Evolutionary conservation across 805 yeast species (phyloP).

Genomic region (Wickerhamiella azymoides): DNA sequence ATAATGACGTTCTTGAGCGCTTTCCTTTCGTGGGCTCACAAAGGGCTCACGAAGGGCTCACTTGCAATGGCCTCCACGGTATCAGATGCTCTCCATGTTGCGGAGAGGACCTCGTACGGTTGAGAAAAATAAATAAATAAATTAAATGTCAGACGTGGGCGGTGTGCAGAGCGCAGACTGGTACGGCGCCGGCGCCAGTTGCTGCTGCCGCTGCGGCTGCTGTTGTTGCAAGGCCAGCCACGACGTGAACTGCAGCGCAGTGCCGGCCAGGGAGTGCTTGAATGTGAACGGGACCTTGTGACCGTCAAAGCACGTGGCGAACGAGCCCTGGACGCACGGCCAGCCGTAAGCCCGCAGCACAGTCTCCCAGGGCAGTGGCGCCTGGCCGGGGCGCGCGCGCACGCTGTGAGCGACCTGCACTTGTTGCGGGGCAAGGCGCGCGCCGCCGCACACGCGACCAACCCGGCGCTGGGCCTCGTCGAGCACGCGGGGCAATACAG

Average conservation of each 20-base stretch:
- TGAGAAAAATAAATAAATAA: neutral
- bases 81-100: too few species aligned
- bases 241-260: conserved; percentile 1
- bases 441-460: neutral
- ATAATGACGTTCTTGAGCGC: too few species aligned
- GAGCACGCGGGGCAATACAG: neutral
- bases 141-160: conserved; percentile 3
- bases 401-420: neutral
- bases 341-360: neutral
- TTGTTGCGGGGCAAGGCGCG: neutral
- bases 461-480: conserved; percentile 1
- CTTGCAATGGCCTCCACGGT: too few species aligned
- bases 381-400: neutral
- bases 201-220: neutral
- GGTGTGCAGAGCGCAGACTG: conserved; percentile 2
- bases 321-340: neutral
- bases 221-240: conserved; percentile 5
- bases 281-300: neutral
- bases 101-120: too few species aligned
- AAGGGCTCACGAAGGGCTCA: too few species aligned
- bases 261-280: conserved; percentile 5
- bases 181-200: neutral
- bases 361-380: neutral
- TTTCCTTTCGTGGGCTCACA: too few species aligned
- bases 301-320: neutral